Conservation (phyloP, 371 early-diverging fungal species). For the Mucor saturninus region DNA sequence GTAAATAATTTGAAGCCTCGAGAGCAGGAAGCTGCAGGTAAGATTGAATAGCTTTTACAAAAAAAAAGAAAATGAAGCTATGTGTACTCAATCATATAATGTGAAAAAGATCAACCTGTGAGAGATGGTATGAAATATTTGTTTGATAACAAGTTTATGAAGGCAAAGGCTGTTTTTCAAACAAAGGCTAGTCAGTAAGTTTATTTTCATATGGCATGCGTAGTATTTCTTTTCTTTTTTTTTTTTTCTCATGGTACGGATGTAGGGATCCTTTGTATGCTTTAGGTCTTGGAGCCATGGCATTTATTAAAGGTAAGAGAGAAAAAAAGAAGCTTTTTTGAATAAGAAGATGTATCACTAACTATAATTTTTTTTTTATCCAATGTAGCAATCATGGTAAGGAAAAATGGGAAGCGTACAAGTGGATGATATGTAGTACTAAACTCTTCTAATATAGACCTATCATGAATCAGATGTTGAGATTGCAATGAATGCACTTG, state of each 20-base stretch:
- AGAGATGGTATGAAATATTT: constrained; percentile 46
- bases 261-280: constrained; percentile 51
- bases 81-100: no score
- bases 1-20: constrained; percentile 53
- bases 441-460: constrained; percentile 28
- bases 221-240: no score
- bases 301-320: constrained; percentile 47
- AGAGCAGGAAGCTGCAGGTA: constrained; percentile 61
- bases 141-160: constrained; percentile 59
- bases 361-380: background rate
- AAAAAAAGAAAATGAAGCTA: background rate
- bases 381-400: constrained; percentile 28
- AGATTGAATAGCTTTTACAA: background rate
- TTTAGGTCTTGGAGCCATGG: constrained; percentile 55
- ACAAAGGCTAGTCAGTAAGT: constrained; percentile 43
- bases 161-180: constrained; percentile 49
- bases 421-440: background rate
- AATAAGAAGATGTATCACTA: background rate
- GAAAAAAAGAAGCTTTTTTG: background rate
- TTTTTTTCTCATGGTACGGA: no score
- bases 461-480: constrained; percentile 41
- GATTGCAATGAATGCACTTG: constrained; percentile 41
- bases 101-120: constrained; percentile 42
- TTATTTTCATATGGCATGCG: no score
- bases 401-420: background rate